Percentiles rank a stretch among this genome's conserved stretches.
Conservation (phyloP, 2,329 filamentous ascomycete genomes). For the Xylariaceae sp. region DNA sequence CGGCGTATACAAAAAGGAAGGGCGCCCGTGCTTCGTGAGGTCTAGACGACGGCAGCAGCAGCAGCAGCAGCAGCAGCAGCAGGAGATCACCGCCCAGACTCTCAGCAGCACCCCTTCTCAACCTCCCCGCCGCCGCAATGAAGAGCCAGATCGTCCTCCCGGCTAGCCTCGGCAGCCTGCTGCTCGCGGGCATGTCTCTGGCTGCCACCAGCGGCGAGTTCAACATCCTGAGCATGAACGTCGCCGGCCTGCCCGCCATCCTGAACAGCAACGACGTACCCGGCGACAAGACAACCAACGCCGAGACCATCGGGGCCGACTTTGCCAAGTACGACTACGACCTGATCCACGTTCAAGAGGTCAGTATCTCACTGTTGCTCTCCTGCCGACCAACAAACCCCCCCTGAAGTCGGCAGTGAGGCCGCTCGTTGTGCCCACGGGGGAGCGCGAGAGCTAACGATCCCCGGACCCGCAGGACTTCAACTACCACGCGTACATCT, state of each 20-base stretch:
- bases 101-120: no score
- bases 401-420: slow-evolving; percentile 1
- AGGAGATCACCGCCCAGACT: no score
- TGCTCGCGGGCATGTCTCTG: slow-evolving; percentile 5
- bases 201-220: slow-evolving; percentile 22
- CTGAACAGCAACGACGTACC: slow-evolving; percentile 53
- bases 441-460: no score
- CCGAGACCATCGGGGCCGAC: slow-evolving; percentile 45
- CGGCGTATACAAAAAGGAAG: no score
- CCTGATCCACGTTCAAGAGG: slow-evolving; percentile 59
- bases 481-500: slow-evolving; percentile 59
- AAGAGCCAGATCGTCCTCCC: slow-evolving; percentile 6
- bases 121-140: slow-evolving; percentile 7
- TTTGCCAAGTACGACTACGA: slow-evolving; percentile 52
- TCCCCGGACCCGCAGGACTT: slow-evolving; percentile 45
- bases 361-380: slow-evolving; percentile 16
- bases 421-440: no score
- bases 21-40: no score
- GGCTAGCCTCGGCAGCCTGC: slow-evolving; percentile 7
- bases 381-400: slow-evolving; percentile 7
- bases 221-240: slow-evolving; percentile 24
- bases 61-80: no score
- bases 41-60: no score
- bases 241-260: slow-evolving; percentile 27
- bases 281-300: slow-evolving; percentile 54